Base-by-base conservation (phyloP, 345 rosid species). In the Heritiera fomes region DNA sequence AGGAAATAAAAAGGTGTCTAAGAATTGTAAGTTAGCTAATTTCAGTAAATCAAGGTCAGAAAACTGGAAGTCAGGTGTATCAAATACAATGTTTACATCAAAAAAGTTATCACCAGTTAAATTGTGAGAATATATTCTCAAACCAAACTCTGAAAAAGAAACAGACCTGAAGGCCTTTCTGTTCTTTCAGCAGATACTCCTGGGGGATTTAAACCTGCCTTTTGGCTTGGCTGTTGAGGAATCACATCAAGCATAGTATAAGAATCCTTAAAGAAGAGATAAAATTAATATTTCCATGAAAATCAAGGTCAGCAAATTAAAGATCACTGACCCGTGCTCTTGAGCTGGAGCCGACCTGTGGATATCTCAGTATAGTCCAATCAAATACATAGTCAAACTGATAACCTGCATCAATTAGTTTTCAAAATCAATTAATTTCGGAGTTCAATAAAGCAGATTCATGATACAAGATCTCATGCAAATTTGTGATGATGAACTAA, bases 331-430 rank as follows among this genome's bases (percentile, higher is more conserved):
- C 99, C 85, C 87, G 84, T 77, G 87, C 83, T 87, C 98, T 90
- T 28, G 97, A 87, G 82, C 91, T 89, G 82, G 97, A 87, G 82
- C 93, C 89, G 66, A 77, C 86, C 86, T 90, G 98, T 60, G 98
- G 98, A 84, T 92, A 89, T 84, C 93, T 94, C 88, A 91, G 82
- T 45, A 89, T 88, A 32, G 98, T 96, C 98, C 99, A 96, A 88
- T 96, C 97, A 81, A 94, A 96, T 17, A 95, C 97, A 60, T 92
- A 90, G 83, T 95, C 99, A 73, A 94, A 91, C 83, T 92, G 97
- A 86, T 94, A 91, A 77, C 98, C 97, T 96, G 86, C 83, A 87
- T 52, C 66, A 40, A 69, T 60, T 83, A 32, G 55, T 32, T 63
- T 32, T 79, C 41, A 74, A 77, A 78, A 75, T 46, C 18, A 71